A percentile compares a stretch with the other conserved stretches of the same genome.
These are phyloP conservation scores for Saccharomyces kudriavzevii DNA, from an alignment of 805 yeast species.

Conservation along the genomic window DNA sequence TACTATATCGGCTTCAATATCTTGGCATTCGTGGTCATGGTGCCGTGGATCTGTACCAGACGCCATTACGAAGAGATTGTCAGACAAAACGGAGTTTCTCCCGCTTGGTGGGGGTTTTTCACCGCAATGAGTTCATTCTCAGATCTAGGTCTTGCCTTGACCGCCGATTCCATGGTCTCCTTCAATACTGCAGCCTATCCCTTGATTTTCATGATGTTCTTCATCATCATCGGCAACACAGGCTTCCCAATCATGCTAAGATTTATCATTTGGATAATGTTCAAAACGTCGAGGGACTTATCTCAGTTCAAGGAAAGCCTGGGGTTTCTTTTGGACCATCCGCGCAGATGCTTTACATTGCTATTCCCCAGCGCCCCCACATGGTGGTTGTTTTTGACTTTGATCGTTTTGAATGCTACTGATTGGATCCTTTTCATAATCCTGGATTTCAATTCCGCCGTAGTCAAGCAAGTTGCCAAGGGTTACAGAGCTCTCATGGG, in stretches of 20 bases:
- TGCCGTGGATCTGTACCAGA: constrained; percentile 50
- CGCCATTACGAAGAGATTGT: constrained; percentile 37
- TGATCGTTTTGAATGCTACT: constrained; percentile 59
- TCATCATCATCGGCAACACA: constrained; percentile 85
- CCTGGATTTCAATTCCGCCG: constrained; percentile 52
- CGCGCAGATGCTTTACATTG: constrained; percentile 89
- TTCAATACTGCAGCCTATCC: constrained; percentile 59
- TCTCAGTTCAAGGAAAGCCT: constrained; percentile 62
- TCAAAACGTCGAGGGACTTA: constrained; percentile 54
- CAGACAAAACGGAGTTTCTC: constrained; percentile 48
- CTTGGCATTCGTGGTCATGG: constrained; percentile 40
- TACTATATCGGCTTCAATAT: constrained; percentile 73
- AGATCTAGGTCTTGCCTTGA: constrained; percentile 74
- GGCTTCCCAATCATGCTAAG: constrained; percentile 83
- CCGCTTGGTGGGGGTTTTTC: constrained; percentile 91
- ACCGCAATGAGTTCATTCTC: constrained; percentile 69
- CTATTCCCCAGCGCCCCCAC: constrained; percentile 88
- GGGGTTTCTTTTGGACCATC: constrained; percentile 84
- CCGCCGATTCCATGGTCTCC: constrained; percentile 66
- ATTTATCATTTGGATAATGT: constrained; percentile 70
- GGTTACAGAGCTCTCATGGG: constrained; percentile 75
- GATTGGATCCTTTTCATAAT: constrained; percentile 76
- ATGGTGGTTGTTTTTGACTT: constrained; percentile 80
- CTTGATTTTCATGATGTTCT: constrained; percentile 51
- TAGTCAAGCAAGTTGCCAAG: constrained; percentile 43